These are phyloP conservation scores for Salvia miltiorrhiza DNA, from an alignment of 257 asterid genomes.

Conservation along the genomic window DNA sequence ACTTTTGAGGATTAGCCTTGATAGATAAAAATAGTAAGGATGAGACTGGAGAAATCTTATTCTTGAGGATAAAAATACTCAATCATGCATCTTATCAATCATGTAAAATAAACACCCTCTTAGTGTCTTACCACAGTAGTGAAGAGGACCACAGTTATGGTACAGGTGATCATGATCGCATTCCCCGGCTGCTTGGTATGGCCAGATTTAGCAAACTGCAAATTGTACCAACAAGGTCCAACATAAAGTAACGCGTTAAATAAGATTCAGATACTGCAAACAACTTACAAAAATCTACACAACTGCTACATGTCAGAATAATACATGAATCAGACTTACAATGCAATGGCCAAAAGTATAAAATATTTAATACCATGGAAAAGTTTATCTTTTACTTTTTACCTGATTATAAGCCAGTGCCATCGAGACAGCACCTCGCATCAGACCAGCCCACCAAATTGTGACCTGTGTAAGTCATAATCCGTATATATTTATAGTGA, in stretches of 20 bases:
- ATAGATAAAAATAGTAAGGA: too few relatives aligned
- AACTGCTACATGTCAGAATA: too few relatives aligned
- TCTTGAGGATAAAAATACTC: too few relatives aligned
- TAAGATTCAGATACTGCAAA: not conserved
- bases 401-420: slow-evolving; percentile 88
- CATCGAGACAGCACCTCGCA: slow-evolving; percentile 86
- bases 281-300: not conserved
- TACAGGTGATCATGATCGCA: slow-evolving; percentile 72
- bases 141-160: slow-evolving; percentile 67
- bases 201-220: slow-evolving; percentile 73
- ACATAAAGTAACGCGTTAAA: not conserved
- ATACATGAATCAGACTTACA: too few relatives aligned
- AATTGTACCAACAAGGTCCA: not conserved
- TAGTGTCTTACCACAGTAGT: slow-evolving; percentile 56
- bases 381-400: not conserved
- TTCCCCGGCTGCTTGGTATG: slow-evolving; percentile 64
- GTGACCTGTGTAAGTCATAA: slow-evolving; percentile 37
- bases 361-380: not conserved
- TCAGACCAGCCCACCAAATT: slow-evolving; percentile 87
- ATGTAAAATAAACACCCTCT: not conserved
- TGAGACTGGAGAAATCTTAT: too few relatives aligned
- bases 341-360: not conserved
- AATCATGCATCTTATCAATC: too few relatives aligned
- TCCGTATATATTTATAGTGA: not conserved
- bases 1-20: too few relatives aligned